Conservation (phyloP, 2,329 filamentous ascomycete species). For the Fonsecaea pedrosoi region DNA sequence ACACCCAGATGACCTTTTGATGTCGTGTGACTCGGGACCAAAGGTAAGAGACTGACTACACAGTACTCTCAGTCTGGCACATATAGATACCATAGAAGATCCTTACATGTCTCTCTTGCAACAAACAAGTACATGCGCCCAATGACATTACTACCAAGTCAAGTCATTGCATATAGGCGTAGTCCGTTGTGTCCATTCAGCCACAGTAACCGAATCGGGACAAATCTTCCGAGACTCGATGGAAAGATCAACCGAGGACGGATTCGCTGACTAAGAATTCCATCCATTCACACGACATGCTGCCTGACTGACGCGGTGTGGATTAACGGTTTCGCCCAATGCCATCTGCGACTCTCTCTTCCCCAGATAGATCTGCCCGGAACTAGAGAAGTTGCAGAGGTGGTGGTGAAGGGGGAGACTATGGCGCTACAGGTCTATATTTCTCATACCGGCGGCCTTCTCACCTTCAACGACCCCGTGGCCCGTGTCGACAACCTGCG, state of each 20-base stretch:
- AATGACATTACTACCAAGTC: not conserved
- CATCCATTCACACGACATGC: slow-evolving; percentile 18
- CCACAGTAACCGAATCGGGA: not conserved
- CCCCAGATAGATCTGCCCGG: slow-evolving; percentile 5
- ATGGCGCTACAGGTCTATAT: slow-evolving; percentile 93
- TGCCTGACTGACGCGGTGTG: slow-evolving; percentile 11
- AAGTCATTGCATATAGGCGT: not conserved
- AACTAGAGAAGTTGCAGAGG: slow-evolving; percentile 16
- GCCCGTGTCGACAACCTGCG: slow-evolving; percentile 76
- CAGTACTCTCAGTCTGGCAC: not conserved
- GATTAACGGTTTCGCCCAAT: slow-evolving; percentile 8
- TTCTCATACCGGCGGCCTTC: slow-evolving; percentile 88
- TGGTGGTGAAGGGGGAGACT: slow-evolving; percentile 26
- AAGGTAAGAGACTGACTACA: not conserved
- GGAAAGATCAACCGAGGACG: not conserved
- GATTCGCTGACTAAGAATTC: slow-evolving; percentile 16
- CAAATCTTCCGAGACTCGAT: not conserved
- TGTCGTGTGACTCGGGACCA: slow-evolving; percentile 13
- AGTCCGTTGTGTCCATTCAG: not conserved
- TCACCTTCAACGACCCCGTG: slow-evolving; percentile 48
- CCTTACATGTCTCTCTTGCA: not conserved
- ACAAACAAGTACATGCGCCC: slow-evolving; percentile 4
- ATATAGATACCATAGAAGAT: not conserved
- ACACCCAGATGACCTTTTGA: slow-evolving; percentile 15
- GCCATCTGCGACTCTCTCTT: slow-evolving; percentile 3